A percentile compares a stretch with the other conserved stretches of the same genome.
Conservation (phyloP, 306 rosid species). For the Fragaria nilgerrensis region DNA sequence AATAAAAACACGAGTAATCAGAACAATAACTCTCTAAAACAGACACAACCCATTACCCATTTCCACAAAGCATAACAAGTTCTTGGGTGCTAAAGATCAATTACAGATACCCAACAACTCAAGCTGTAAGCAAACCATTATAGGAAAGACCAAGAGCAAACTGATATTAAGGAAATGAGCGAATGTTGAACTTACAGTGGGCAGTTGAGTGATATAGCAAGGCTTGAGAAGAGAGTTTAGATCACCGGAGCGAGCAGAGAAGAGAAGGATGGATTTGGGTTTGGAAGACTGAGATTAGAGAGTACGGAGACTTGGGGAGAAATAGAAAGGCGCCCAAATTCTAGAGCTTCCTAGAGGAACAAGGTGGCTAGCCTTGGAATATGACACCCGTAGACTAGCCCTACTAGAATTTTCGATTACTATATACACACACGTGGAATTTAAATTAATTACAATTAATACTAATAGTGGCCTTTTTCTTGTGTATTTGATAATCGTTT, state of each 20-base stretch:
- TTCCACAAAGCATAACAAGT: not conserved
- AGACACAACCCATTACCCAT: not conserved
- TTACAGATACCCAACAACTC: not conserved
- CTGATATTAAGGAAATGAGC: not conserved
- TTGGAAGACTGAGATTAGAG: not conserved
- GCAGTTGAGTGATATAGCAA: not conserved
- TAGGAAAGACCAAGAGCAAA: too few relatives aligned
- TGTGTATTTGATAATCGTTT: too few relatives aligned
- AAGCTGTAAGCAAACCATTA: not conserved
- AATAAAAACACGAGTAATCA: not conserved
- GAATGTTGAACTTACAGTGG: constrained; percentile 13
- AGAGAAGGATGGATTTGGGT: not conserved
- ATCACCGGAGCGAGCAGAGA: not conserved
- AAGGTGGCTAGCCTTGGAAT: not conserved
- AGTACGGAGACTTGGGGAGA: not conserved
- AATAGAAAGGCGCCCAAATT: constrained; percentile 2
- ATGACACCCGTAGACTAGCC: not conserved
- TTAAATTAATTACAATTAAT: too few relatives aligned
- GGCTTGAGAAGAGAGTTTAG: not conserved
- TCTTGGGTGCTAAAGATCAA: not conserved
- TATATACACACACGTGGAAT: too few relatives aligned
- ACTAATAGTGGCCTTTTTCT: too few relatives aligned
- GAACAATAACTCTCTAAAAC: not conserved
- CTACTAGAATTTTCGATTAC: too few relatives aligned
- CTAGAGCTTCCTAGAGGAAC: constrained; percentile 25